phyloP scores from a whole-genome alignment of 2,329 filamentous ascomycete genomes.

The Colletotrichum camelliae region DNA sequence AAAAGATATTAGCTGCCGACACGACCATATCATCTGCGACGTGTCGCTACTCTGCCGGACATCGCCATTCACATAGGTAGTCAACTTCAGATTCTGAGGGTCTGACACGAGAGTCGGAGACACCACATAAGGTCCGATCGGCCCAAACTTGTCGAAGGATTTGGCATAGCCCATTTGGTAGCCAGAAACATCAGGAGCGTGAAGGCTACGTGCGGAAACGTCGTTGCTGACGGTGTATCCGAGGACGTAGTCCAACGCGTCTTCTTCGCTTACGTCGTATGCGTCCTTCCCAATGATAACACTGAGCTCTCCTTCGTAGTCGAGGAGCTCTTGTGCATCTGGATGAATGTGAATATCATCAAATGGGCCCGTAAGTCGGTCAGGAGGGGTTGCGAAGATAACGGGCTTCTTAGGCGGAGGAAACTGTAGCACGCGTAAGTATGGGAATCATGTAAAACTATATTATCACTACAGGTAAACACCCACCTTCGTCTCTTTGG shows the following conservation, averaged over 20 bases:
- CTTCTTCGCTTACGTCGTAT: slow-evolving; percentile 46
- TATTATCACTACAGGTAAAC: too few species aligned
- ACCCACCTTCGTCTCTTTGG: not conserved
- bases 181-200: slow-evolving; percentile 52
- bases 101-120: slow-evolving; percentile 47
- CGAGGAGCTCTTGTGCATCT: not conserved
- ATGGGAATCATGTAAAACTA: too few species aligned
- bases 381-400: not conserved
- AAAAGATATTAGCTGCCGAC: slow-evolving; percentile 31
- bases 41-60: slow-evolving; percentile 44
- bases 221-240: slow-evolving; percentile 62
- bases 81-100: slow-evolving; percentile 46
- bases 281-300: slow-evolving; percentile 47
- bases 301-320: not conserved
- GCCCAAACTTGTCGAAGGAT: slow-evolving; percentile 60
- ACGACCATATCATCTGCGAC: not conserved
- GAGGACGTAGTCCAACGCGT: slow-evolving; percentile 49
- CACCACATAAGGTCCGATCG: slow-evolving; percentile 47
- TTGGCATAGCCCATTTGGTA: slow-evolving; percentile 62
- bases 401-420: not conserved
- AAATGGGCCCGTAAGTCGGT: not conserved
- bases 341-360: not conserved
- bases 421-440: not conserved
- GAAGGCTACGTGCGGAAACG: slow-evolving; percentile 55
- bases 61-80: slow-evolving; percentile 52